These are phyloP conservation scores for Trematosphaeria pertusa DNA, from an alignment of 2,329 filamentous ascomycete genomes.

Conservation along the genomic window DNA sequence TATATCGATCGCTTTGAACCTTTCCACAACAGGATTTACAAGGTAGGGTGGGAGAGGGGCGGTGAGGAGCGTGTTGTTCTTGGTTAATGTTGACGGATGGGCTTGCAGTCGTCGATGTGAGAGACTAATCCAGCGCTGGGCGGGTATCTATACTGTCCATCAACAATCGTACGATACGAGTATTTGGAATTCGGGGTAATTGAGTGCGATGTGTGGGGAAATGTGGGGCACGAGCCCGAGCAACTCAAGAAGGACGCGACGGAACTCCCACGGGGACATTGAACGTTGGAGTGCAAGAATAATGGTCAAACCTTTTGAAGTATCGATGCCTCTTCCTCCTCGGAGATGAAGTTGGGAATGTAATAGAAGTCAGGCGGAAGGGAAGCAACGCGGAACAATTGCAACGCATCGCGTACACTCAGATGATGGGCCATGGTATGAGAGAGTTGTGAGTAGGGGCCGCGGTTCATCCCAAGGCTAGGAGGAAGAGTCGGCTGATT, in stretches of 20 bases:
- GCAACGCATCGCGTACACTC: conserved; percentile 2
- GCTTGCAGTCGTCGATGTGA: conserved; percentile 90
- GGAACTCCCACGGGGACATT: no score
- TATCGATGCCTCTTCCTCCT: conserved; percentile 74
- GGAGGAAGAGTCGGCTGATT: no score
- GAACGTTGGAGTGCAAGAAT: no score
- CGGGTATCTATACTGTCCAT: conserved; percentile 48
- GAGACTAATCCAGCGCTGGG: conserved; percentile 79
- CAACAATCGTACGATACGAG: neutral
- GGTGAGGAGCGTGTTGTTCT: conserved; percentile 73
- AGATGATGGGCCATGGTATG: no score
- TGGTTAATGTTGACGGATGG: conserved; percentile 83
- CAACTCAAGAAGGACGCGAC: no score
- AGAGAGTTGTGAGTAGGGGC: no score
- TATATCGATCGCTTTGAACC: conserved; percentile 56
- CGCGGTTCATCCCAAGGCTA: no score
- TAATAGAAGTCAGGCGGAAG: conserved; percentile 78
- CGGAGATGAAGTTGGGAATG: conserved; percentile 81
- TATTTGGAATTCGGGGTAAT: neutral
- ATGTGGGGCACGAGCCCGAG: neutral
- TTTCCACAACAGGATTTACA: conserved; percentile 70
- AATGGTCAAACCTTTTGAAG: conserved; percentile 81
- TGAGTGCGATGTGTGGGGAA: neutral
- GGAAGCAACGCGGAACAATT: conserved; percentile 51
- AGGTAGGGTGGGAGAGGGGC: conserved; percentile 80